Evolutionary conservation across 768 basidiomycete genomes (phyloP).

Genomic region (Tephrocybe sp.): DNA sequence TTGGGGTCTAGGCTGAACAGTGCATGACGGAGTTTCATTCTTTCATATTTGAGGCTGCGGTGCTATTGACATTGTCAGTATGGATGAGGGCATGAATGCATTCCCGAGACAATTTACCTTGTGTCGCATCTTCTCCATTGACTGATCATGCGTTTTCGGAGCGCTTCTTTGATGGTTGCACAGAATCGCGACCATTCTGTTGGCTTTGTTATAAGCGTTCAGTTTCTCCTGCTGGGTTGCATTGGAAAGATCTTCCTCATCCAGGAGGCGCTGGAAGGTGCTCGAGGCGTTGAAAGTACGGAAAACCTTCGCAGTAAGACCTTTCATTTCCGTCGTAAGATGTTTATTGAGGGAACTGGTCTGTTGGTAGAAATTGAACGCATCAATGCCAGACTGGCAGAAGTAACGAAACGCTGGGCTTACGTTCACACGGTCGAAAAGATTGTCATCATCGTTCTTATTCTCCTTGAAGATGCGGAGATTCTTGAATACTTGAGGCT

Average conservation of each 20-base stretch:
- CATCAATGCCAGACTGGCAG: neutral
- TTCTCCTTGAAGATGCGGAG: conserved; percentile 95
- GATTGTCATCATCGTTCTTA: conserved; percentile 80
- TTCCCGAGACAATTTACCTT: conserved; percentile 60
- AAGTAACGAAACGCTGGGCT: conserved; percentile 27
- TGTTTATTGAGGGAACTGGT: conserved; percentile 89
- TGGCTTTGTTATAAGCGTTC: conserved; percentile 95
- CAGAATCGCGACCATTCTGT: conserved; percentile 93
- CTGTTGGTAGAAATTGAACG: conserved; percentile 40
- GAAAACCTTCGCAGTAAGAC: conserved; percentile 98
- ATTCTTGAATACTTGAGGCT: conserved; percentile 95
- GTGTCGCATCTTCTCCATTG: conserved; percentile 92
- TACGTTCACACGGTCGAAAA: conserved; percentile 96
- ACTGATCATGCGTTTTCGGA: conserved; percentile 88
- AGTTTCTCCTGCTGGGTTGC: conserved; percentile 92
- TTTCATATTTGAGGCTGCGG: conserved; percentile 89
- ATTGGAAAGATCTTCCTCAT: conserved; percentile 56
- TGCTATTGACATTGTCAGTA: conserved; percentile 48
- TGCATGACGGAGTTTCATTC: conserved; percentile 92
- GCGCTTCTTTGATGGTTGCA: conserved; percentile 98
- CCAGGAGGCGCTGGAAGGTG: conserved; percentile 90
- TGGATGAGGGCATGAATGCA: neutral
- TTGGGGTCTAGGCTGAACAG: conserved; percentile 77
- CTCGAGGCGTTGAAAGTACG: conserved; percentile 99
- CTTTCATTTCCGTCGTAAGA: conserved; percentile 91